These are phyloP conservation scores for Celoporthe dispersa DNA, from an alignment of 2,329 filamentous ascomycete species.

Conservation along the genomic window DNA sequence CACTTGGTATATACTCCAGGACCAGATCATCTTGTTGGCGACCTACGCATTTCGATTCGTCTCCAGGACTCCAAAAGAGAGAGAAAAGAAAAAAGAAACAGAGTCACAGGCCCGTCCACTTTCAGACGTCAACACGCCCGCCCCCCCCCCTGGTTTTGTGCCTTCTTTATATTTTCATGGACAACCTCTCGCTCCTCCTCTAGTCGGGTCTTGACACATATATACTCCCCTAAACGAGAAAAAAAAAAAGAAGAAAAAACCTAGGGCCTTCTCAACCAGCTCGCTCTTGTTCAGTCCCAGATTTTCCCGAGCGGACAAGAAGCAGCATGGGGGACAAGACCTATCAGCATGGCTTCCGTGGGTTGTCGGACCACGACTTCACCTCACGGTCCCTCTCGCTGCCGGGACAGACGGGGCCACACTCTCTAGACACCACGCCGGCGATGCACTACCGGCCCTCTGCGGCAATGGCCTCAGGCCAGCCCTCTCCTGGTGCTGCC, in stretches of 20 bases:
- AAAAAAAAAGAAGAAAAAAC: background rate
- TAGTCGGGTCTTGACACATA: background rate
- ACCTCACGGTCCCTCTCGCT: conserved; percentile 15
- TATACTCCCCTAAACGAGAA: too few relatives aligned
- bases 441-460: conserved; percentile 22
- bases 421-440: conserved; percentile 24
- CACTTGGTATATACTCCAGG: background rate
- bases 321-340: conserved; percentile 26
- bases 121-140: background rate
- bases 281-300: background rate
- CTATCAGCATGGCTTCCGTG: conserved; percentile 26
- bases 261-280: background rate
- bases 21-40: background rate
- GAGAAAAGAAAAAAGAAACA: background rate
- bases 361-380: conserved; percentile 22
- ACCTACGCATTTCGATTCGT: background rate
- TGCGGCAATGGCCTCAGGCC: background rate
- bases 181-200: conserved; percentile 3
- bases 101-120: background rate
- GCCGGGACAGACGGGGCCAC: conserved; percentile 19
- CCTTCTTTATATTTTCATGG: conserved; percentile 3
- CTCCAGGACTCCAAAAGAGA: background rate
- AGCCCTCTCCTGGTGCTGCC: background rate
- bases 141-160: conserved; percentile 12
- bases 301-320: background rate